Conservation (phyloP, 371 early-diverging fungal species). For the Coemansia sp. region DNA sequence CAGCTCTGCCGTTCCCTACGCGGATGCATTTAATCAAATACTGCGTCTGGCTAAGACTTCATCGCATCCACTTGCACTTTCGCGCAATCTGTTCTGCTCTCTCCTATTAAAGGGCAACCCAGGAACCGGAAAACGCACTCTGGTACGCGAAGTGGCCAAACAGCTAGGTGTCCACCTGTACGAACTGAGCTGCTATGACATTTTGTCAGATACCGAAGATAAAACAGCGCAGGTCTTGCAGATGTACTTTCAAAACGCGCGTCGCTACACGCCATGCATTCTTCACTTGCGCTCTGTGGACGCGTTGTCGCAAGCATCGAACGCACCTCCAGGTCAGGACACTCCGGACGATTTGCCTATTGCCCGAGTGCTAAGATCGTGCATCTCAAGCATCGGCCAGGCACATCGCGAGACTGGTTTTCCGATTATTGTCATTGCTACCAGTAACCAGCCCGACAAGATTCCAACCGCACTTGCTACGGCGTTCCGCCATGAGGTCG, state of each 20-base stretch:
- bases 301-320: conserved; percentile 69
- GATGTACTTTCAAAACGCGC: conserved; percentile 74
- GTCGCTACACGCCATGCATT: conserved; percentile 76
- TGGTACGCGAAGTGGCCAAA: conserved; percentile 65
- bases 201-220: conserved; percentile 75
- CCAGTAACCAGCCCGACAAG: conserved; percentile 58
- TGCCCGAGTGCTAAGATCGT: conserved; percentile 65
- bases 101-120: conserved; percentile 76
- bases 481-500: conserved; percentile 73
- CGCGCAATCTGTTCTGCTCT: conserved; percentile 69
- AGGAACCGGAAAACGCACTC: conserved; percentile 80
- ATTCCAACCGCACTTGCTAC: conserved; percentile 63
- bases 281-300: conserved; percentile 77
- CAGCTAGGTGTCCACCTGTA: conserved; percentile 72
- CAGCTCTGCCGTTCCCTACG: conserved; percentile 29
- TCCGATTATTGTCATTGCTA: conserved; percentile 77
- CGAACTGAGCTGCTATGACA: conserved; percentile 72
- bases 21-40: conserved; percentile 39
- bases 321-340: conserved; percentile 56
- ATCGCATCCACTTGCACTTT: conserved; percentile 68
- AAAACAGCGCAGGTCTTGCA: conserved; percentile 73
- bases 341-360: conserved; percentile 73
- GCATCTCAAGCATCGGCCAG: conserved; percentile 60
- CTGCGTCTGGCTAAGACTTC: conserved; percentile 57
- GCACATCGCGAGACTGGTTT: conserved; percentile 60